phyloP scores from a whole-genome alignment of 208 protist genomes.

The Trypanosoma theileri region DNA sequence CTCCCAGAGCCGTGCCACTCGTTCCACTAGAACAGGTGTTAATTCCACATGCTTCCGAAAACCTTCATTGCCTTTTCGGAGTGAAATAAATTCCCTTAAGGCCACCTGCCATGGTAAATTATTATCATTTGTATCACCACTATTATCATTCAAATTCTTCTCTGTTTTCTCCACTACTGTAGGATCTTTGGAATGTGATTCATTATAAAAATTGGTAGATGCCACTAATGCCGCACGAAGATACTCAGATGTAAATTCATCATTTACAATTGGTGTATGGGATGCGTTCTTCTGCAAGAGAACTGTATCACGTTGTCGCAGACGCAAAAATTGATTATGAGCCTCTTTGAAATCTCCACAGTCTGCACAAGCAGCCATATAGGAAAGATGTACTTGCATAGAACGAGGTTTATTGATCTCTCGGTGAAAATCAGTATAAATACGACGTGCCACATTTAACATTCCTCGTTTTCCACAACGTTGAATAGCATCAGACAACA shows the following conservation, averaged over 20 bases:
- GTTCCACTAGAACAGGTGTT: slow-evolving; percentile 61
- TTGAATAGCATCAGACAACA: slow-evolving; percentile 53
- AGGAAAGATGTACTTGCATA: slow-evolving; percentile 49
- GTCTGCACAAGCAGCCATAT: slow-evolving; percentile 61
- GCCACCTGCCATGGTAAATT: slow-evolving; percentile 41
- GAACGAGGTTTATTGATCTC: slow-evolving; percentile 42
- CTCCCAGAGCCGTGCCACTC: slow-evolving; percentile 45
- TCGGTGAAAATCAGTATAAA: slow-evolving; percentile 57
- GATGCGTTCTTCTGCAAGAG: slow-evolving; percentile 25
- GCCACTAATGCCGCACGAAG: slow-evolving; percentile 55
- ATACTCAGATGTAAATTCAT: slow-evolving; percentile 64
- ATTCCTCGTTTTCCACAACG: slow-evolving; percentile 49
- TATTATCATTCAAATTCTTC: not conserved
- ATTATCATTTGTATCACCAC: not conserved
- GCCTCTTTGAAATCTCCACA: slow-evolving; percentile 52
- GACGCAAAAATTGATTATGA: slow-evolving; percentile 36
- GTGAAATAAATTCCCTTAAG: slow-evolving; percentile 38
- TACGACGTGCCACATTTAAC: slow-evolving; percentile 33
- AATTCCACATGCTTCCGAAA: slow-evolving; percentile 42
- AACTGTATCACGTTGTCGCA: slow-evolving; percentile 36
- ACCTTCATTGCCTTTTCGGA: slow-evolving; percentile 32
- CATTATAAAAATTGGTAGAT: not conserved
- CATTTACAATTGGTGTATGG: slow-evolving; percentile 50
- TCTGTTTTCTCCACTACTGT: not conserved
- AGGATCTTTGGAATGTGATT: not conserved